Conservation (phyloP, 1,284 basidiomycete genomes). For the Fomitiporia mediterranea region DNA sequence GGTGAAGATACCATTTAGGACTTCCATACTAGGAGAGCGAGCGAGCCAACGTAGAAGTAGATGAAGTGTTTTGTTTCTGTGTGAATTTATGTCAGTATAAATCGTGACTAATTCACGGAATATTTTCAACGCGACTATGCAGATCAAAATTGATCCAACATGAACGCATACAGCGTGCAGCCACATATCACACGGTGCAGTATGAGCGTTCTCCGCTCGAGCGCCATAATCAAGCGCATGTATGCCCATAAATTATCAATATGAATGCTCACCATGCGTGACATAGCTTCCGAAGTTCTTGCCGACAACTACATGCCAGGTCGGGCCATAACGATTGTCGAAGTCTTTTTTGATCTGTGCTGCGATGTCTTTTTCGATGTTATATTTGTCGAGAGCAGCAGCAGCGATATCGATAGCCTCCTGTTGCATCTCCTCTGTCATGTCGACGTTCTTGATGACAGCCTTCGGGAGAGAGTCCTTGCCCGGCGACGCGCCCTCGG, state of each 20-base stretch:
- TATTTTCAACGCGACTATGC: slow-evolving; percentile 13
- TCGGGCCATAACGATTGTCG: slow-evolving; percentile 85
- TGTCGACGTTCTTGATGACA: slow-evolving; percentile 96
- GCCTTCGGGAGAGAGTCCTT: slow-evolving; percentile 56
- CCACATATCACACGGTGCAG: not conserved
- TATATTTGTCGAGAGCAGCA: slow-evolving; percentile 84
- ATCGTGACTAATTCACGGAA: slow-evolving; percentile 13
- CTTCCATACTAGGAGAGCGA: slow-evolving; percentile 94
- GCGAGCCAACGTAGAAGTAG: slow-evolving; percentile 89
- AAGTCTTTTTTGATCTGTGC: slow-evolving; percentile 98
- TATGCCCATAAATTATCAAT: not conserved
- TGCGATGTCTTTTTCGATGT: slow-evolving; percentile 96
- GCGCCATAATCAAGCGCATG: not conserved
- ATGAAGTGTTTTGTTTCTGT: slow-evolving; percentile 96
- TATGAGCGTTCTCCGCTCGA: no score
- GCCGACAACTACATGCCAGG: slow-evolving; percentile 98
- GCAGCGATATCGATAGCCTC: slow-evolving; percentile 85
- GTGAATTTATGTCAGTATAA: slow-evolving; percentile 15
- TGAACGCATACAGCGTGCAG: not conserved
- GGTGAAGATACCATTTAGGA: slow-evolving; percentile 46
- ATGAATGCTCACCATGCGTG: slow-evolving; percentile 75
- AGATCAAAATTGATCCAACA: slow-evolving; percentile 15
- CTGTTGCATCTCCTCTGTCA: slow-evolving; percentile 95
- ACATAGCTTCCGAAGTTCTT: slow-evolving; percentile 98
- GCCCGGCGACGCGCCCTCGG: slow-evolving; percentile 23